phyloP scores from a whole-genome alignment of 129 eudicot genomes.

The Chrysanthemum lavandulifolium region DNA sequence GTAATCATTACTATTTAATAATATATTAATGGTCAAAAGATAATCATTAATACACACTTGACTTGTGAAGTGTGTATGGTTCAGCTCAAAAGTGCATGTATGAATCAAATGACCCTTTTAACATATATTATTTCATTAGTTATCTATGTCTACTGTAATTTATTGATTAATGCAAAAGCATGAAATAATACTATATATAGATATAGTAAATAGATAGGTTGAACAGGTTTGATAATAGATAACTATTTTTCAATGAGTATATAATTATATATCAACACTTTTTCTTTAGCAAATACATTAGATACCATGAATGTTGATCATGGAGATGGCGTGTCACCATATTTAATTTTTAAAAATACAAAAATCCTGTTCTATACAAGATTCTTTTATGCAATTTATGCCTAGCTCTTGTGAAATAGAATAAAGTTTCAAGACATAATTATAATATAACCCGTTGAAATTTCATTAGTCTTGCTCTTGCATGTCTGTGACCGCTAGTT shows the following conservation, averaged over 20 bases:
- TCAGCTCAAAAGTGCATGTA: no score
- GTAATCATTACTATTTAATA: no score
- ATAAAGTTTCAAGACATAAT: not conserved
- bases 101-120: no score
- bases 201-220: no score
- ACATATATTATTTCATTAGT: constrained; percentile 7
- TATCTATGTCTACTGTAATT: not conserved
- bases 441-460: constrained; percentile 9
- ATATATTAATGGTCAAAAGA: no score
- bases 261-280: not conserved
- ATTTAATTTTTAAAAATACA: not conserved
- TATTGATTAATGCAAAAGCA: not conserved
- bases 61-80: no score
- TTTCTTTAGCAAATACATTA: not conserved
- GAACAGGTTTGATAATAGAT: not conserved
- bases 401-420: not conserved
- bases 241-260: not conserved
- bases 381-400: constrained; percentile 13
- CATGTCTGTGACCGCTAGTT: constrained; percentile 27
- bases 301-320: constrained; percentile 10
- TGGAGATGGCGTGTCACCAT: constrained; percentile 5
- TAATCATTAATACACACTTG: no score
- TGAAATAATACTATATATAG: not conserved
- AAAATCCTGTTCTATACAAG: not conserved
- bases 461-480: constrained; percentile 20